phyloP scores from a whole-genome alignment of 2,329 filamentous ascomycete genomes.

The Calonectria fujianensis region DNA sequence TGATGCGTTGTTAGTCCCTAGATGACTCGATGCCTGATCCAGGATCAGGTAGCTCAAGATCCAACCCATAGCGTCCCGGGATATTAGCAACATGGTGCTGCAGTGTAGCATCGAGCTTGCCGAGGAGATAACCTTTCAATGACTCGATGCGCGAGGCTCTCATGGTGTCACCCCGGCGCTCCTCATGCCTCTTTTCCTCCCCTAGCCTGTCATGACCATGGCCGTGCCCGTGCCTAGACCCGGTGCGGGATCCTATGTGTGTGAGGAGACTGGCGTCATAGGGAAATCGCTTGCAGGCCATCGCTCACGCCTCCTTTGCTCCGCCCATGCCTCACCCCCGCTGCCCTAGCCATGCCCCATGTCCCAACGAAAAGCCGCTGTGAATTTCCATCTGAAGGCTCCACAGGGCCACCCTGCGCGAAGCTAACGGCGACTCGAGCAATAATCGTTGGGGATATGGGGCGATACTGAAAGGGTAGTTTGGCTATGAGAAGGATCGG shows the following conservation, averaged over 20 bases:
- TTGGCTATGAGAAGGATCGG: slow-evolving; percentile 38
- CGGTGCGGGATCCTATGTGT: slow-evolving; percentile 19
- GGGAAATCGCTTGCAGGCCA: slow-evolving; percentile 30
- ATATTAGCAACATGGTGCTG: slow-evolving; percentile 19
- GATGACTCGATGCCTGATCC: slow-evolving; percentile 30
- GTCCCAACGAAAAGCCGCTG: slow-evolving; percentile 45
- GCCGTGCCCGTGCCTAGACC: slow-evolving; percentile 11
- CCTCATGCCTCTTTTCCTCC: slow-evolving; percentile 19
- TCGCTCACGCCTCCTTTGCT: slow-evolving; percentile 49
- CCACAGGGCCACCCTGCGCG: slow-evolving; percentile 45
- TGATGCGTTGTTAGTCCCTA: slow-evolving; percentile 30
- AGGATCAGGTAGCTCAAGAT: slow-evolving; percentile 23
- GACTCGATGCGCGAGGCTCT: slow-evolving; percentile 32
- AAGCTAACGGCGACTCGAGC: slow-evolving; percentile 49
- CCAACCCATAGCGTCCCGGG: slow-evolving; percentile 16
- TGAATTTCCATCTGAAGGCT: slow-evolving; percentile 46
- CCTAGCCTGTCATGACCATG: slow-evolving; percentile 17
- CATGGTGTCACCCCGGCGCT: slow-evolving; percentile 8
- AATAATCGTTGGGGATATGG: slow-evolving; percentile 45
- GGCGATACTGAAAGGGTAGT: slow-evolving; percentile 32
- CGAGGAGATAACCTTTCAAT: slow-evolving; percentile 23
- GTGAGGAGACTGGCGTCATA: slow-evolving; percentile 28
- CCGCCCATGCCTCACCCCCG: slow-evolving; percentile 49
- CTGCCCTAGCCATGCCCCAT: slow-evolving; percentile 34
- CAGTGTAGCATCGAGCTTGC: slow-evolving; percentile 9